Percentiles rank a stretch among this genome's conserved stretches.
Conservation (phyloP, 164 flowering plant genomes). For the Platanus orientalis region DNA sequence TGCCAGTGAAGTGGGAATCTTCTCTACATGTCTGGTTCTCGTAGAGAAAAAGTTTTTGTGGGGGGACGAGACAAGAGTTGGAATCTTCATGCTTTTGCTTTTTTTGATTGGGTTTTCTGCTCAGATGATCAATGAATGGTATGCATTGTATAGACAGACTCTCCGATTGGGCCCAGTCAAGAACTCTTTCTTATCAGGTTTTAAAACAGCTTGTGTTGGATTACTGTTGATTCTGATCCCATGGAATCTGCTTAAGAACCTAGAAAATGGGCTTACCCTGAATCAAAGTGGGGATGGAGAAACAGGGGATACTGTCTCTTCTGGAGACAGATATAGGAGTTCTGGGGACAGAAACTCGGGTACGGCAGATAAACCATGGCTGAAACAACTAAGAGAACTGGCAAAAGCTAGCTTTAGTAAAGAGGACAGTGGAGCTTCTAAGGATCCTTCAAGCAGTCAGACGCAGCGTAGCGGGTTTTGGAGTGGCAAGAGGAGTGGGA, state of each 20-base stretch:
- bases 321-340: slow-evolving; percentile 32
- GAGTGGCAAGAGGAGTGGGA: slow-evolving; percentile 59
- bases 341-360: slow-evolving; percentile 51
- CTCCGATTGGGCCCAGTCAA: slow-evolving; percentile 35
- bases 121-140: slow-evolving; percentile 59
- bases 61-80: slow-evolving; percentile 35
- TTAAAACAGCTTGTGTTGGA: slow-evolving; percentile 51
- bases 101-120: slow-evolving; percentile 50
- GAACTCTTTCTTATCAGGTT: slow-evolving; percentile 48
- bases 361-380: slow-evolving; percentile 60
- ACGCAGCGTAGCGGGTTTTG: slow-evolving; percentile 41
- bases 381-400: slow-evolving; percentile 71
- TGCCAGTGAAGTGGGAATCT: slow-evolving; percentile 52
- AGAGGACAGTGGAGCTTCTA: slow-evolving; percentile 29
- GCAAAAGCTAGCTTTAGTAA: slow-evolving; percentile 79
- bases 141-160: slow-evolving; percentile 51
- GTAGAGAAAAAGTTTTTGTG: slow-evolving; percentile 35
- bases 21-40: slow-evolving; percentile 48
- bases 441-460: slow-evolving; percentile 64
- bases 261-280: slow-evolving; percentile 25
- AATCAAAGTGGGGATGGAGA: slow-evolving; percentile 18
- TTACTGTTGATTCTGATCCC: slow-evolving; percentile 50
- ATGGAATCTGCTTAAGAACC: slow-evolving; percentile 28
- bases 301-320: slow-evolving; percentile 20
- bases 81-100: slow-evolving; percentile 56